phyloP scores from a whole-genome alignment of 495 filamentous ascomycete species.

The Penicillium dipodomyicola region DNA sequence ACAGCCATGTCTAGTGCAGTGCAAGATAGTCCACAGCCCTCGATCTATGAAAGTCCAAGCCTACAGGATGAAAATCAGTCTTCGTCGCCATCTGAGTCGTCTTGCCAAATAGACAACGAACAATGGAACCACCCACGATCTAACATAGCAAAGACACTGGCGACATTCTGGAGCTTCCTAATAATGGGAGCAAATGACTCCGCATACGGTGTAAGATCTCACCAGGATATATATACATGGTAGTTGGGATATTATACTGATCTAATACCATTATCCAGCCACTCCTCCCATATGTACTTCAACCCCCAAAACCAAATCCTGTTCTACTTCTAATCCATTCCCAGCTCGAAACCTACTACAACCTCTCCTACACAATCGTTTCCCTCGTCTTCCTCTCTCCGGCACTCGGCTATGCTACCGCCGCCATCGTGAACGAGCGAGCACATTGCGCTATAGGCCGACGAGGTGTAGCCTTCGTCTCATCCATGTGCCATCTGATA shows the following conservation, averaged over 20 bases:
- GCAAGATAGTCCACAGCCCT: background rate
- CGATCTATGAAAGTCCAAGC: background rate
- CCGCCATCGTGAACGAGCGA: constrained; percentile 51
- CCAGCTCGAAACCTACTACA: constrained; percentile 56
- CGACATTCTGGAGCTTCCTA: constrained; percentile 67
- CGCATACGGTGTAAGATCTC: constrained; percentile 63
- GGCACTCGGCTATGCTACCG: constrained; percentile 51
- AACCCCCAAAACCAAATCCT: background rate
- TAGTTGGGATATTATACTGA: background rate
- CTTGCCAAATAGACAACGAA: background rate
- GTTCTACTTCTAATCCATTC: background rate
- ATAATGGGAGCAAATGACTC: constrained; percentile 78
- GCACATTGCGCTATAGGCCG: constrained; percentile 61
- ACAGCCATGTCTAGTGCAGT: constrained; percentile 1
- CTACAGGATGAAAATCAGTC: background rate
- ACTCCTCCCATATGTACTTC: constrained; percentile 52
- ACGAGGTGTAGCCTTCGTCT: constrained; percentile 67
- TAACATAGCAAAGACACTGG: constrained; percentile 60
- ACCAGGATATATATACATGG: background rate
- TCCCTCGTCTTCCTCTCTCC: constrained; percentile 61
- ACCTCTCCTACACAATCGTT: constrained; percentile 51
- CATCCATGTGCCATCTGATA: constrained; percentile 58
- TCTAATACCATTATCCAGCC: constrained; percentile 35
- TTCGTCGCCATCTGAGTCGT: background rate
- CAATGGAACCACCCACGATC: constrained; percentile 65